These are phyloP conservation scores for Geosmithia flava DNA, from an alignment of 2,329 filamentous ascomycete genomes.

Conservation along the genomic window DNA sequence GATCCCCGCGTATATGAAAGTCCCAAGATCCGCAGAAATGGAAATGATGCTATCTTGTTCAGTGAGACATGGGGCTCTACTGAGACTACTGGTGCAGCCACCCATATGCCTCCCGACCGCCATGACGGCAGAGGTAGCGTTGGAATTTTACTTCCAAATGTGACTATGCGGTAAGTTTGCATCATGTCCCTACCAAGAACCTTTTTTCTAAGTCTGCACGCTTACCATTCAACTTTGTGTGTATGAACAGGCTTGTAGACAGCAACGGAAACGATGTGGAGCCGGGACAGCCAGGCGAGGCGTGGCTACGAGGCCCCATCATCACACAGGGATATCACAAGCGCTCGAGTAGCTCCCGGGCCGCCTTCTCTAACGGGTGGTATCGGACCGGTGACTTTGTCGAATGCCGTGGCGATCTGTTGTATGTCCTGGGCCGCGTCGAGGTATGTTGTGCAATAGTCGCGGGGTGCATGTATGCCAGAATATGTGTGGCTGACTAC, in stretches of 20 bases:
- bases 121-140: constrained; percentile 34
- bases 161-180: constrained; percentile 11
- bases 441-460: constrained; percentile 32
- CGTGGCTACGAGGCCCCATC: constrained; percentile 59
- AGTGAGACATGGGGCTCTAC: constrained; percentile 45
- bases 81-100: constrained; percentile 39
- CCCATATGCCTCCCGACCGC: constrained; percentile 25
- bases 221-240: background rate
- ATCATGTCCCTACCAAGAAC: background rate
- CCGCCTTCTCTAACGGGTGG: constrained; percentile 47
- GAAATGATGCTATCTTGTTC: constrained; percentile 16
- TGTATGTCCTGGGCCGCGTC: constrained; percentile 70
- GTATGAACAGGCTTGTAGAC: constrained; percentile 19
- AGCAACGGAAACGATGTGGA: constrained; percentile 24
- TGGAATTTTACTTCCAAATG: constrained; percentile 13
- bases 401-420: constrained; percentile 24
- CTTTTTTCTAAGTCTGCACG: background rate
- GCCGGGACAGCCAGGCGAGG: constrained; percentile 37
- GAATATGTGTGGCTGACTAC: constrained; percentile 15
- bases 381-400: constrained; percentile 69
- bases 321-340: constrained; percentile 63
- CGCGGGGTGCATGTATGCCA: background rate
- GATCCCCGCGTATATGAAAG: constrained; percentile 29
- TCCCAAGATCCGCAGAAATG: constrained; percentile 29
- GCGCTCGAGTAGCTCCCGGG: constrained; percentile 50